Percentiles rank a stretch among this genome's conserved stretches.
Evolutionary conservation across 345 rosid genomes (phyloP).

Genomic region (Lepidium sativum): DNA sequence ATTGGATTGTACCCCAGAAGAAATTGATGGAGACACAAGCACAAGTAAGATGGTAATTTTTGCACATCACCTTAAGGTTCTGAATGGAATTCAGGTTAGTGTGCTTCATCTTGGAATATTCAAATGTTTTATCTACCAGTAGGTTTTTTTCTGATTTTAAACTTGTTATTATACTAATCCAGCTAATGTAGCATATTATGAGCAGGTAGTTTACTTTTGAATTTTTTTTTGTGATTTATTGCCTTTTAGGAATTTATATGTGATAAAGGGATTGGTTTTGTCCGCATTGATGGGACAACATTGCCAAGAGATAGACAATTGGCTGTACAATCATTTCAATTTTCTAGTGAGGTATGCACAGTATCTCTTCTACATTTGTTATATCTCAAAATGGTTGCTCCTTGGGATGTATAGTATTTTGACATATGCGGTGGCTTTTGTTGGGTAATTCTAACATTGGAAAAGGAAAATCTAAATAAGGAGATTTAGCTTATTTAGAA

Average conservation of each 20-base stretch:
- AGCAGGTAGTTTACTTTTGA: conserved; percentile 1
- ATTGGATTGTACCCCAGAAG: conserved; percentile 38
- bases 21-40: conserved; percentile 34
- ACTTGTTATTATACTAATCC: conserved; percentile 4
- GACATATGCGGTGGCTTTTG: conserved; percentile 1
- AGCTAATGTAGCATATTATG: background rate
- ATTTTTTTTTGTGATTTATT: background rate
- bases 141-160: background rate
- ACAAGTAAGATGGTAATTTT: conserved; percentile 77
- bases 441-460: too few relatives aligned
- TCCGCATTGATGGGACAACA: conserved; percentile 93
- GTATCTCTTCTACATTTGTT: conserved; percentile 3
- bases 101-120: background rate
- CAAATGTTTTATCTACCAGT: background rate
- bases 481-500: too few relatives aligned
- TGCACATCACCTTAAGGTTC: conserved; percentile 95
- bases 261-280: conserved; percentile 73
- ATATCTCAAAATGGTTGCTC: background rate
- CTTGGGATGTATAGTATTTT: conserved; percentile 9
- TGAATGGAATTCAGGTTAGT: conserved; percentile 81
- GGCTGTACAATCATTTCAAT: conserved; percentile 68
- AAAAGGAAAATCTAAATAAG: too few relatives aligned
- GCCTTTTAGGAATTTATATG: conserved; percentile 61
- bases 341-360: conserved; percentile 50
- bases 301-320: conserved; percentile 80